Base-by-base conservation (phyloP, 2,329 filamentous ascomycete genomes). In the Leptographium lundbergii region DNA sequence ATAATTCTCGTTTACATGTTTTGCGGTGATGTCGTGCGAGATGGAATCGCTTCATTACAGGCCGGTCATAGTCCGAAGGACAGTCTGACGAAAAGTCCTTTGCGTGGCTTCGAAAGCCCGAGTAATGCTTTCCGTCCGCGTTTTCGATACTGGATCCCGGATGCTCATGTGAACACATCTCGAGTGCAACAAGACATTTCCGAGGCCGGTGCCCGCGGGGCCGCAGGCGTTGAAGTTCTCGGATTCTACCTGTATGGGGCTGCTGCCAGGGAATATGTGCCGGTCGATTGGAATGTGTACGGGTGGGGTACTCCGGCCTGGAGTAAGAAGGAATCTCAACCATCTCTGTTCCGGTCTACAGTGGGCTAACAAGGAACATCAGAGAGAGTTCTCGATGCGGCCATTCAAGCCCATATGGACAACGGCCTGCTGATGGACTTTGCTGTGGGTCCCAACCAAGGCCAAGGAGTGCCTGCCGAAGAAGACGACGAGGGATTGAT, bases 401-500 rank as follows among this genome's bases (percentile, higher is more conserved):
- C 52, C 5, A 52, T 60, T n/a, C 24, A 71, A 57, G 71, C 73
- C 1, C 63, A 66, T 13, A 66, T 69, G 19, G 70, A 74, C 0
- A 60, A 69, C 22, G 71, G 67, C 0, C 52, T 78, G 11, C 58
- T 72, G 5, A 70, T 80, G 64, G 76, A 80, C 61, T 75, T 77
- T 63, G 67, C 72, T 0, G 54, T 79, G 1, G 77, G 76, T 0
- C 72, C 76, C 0, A 76, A 76, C 60, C 73, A 77, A 63, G 77
- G 76, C 4, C 69, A 73, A 53, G 77, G 77, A 17, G 74, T 77
- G 3, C 76, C 76, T 1, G 69, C 72, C 0, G 62, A 65, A 1
- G 58, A 61, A 1, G 63, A 68, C 25, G 66, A 69, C 53, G 68
- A 70, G 6, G 73, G 72, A 0, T 64, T 72, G 11, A 61, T 66